phyloP scores from a whole-genome alignment of 805 yeast species.

The Spathaspora passalidarum region DNA sequence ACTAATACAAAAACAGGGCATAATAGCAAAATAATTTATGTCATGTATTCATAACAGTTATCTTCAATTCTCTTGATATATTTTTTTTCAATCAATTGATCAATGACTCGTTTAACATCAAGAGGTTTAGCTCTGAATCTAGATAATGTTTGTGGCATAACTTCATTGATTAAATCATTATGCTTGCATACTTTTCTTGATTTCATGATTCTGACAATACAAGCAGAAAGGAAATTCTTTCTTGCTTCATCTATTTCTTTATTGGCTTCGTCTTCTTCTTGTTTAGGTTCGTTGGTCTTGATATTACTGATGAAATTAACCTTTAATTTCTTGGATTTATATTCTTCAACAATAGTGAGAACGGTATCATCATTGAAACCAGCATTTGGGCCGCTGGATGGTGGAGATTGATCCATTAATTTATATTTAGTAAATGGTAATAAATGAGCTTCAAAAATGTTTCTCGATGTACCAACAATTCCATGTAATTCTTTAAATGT shows the following conservation, averaged over 20 bases:
- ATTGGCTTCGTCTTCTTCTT: constrained; percentile 70
- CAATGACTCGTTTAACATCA: constrained; percentile 85
- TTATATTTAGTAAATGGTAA: constrained; percentile 77
- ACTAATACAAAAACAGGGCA: too few relatives aligned
- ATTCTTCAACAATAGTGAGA: constrained; percentile 74
- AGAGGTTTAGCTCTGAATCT: constrained; percentile 84
- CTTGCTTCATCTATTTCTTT: constrained; percentile 85
- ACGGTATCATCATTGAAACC: constrained; percentile 44
- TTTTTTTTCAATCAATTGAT: constrained; percentile 79
- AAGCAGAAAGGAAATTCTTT: constrained; percentile 81
- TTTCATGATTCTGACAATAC: constrained; percentile 95
- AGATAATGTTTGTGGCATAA: constrained; percentile 75
- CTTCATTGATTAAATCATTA: constrained; percentile 79
- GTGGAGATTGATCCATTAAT: constrained; percentile 64
- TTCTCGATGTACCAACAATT: constrained; percentile 63
- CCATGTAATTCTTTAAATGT: constrained; percentile 60
- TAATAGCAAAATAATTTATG: not conserved
- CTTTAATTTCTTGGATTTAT: constrained; percentile 78
- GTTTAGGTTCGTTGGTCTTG: constrained; percentile 54
- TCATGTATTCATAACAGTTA: constrained; percentile 70
- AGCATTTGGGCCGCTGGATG: constrained; percentile 34
- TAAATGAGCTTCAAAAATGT: constrained; percentile 71
- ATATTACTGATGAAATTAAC: constrained; percentile 71
- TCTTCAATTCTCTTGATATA: constrained; percentile 76
- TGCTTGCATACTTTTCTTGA: constrained; percentile 80